Evolutionary conservation across 169 alveolate genomes (phyloP).

Genomic region (Plasmodium vivax): DNA sequence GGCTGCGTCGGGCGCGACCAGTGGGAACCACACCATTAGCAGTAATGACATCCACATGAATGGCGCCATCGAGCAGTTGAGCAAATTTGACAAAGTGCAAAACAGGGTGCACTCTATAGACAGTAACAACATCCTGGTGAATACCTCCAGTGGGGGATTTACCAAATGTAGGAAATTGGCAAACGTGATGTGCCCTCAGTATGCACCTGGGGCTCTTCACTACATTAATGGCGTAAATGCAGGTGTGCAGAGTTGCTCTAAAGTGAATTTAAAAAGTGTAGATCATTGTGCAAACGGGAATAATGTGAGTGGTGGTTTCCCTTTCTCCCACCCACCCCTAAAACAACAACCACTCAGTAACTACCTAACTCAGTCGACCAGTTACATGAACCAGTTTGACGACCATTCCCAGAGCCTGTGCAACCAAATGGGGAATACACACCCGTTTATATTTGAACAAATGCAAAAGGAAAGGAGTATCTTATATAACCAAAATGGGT

Average conservation of each 20-base stretch:
- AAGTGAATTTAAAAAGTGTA: not conserved
- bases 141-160: not conserved
- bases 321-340: not conserved
- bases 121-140: not conserved
- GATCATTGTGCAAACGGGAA: not conserved
- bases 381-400: not conserved
- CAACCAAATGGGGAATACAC: not conserved
- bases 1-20: not conserved
- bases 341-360: not conserved
- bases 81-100: not conserved
- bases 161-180: not conserved
- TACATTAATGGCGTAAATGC: not conserved
- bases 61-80: not conserved
- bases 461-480: constrained; percentile 18
- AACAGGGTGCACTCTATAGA: not conserved
- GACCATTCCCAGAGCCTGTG: not conserved
- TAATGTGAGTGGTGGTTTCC: not conserved
- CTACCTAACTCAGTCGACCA: not conserved
- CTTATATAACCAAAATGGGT: not conserved
- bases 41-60: not conserved
- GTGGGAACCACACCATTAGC: not conserved
- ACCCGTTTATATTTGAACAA: constrained; percentile 7
- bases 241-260: constrained; percentile 9
- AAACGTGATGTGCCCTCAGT: not conserved
- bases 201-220: not conserved